Evolutionary conservation across 306 rosid genomes (phyloP), one percentile per base, ranked within the genome.

Genomic region (Vicia sativa): DNA sequence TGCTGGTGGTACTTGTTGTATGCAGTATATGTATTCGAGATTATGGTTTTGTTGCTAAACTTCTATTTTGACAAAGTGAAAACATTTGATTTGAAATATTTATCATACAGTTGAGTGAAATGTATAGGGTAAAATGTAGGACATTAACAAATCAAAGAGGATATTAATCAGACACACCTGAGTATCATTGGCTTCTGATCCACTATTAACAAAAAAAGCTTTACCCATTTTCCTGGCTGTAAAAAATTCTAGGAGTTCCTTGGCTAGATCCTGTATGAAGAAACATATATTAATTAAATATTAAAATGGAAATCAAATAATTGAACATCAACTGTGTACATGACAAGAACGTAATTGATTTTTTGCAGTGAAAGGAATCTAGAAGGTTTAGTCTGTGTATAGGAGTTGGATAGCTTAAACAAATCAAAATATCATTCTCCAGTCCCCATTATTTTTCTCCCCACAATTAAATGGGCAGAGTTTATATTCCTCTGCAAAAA

Each of bases 151-250:
- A 71, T 66, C 38, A 34, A 48, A 65, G 57, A 70, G 66, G 72
- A 65, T 38, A 26, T 62, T 38, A 25, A 61, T 68, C 44, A 45
- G 65, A 44, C 65, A 49, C 61, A 93, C 98, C 97, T 95, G 99
- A 71, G 99, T 78, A 74, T 95, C 99, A 71, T 95, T 95, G 79
- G 99, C 96, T 81, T 95, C 99, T 26, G 99, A 95, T 59, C 99
- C 97, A 65, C 97, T 90, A 70, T 90, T 90, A 55, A 84, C 84
- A 65, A 95, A 90, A 81, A 95, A 95, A 7, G 85, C 97, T 77
- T 95, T 95, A 1, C 64, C 96, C 99, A 93, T 93, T 77, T 88
- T 85, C 46, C 72, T 77, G 38, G 95, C 92, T 15, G 95, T 93
- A 76, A 95, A 95, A 12, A 48, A 68, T 70, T 88, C 95, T 74